These are phyloP conservation scores for Piper longum DNA, from an alignment of 164 flowering plant species.

Conservation along the genomic window DNA sequence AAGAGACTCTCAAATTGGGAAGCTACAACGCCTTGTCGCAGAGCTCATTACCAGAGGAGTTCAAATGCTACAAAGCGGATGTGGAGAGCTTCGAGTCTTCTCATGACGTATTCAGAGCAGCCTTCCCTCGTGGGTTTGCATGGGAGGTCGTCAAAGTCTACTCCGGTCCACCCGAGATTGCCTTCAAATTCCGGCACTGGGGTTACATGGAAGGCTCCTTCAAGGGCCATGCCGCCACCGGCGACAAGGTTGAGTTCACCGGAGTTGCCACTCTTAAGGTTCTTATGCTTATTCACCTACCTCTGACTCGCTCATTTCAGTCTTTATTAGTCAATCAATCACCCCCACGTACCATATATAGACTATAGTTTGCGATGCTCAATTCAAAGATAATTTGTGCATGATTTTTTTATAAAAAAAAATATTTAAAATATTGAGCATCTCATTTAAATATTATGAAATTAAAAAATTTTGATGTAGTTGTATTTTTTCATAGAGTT, in stretches of 20 bases:
- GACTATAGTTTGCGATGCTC: background rate
- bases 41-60: slow-evolving; percentile 52
- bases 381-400: too few species aligned
- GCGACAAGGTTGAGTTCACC: slow-evolving; percentile 49
- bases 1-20: slow-evolving; percentile 58
- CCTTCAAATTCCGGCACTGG: slow-evolving; percentile 90
- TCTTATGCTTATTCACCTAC: background rate
- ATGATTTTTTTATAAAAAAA: too few species aligned
- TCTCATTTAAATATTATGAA: too few species aligned
- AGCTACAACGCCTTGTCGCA: slow-evolving; percentile 81
- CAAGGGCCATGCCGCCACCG: slow-evolving; percentile 76
- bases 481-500: too few species aligned
- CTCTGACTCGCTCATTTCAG: background rate
- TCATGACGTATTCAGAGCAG: slow-evolving; percentile 49
- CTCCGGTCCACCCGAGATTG: slow-evolving; percentile 65
- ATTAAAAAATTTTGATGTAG: too few species aligned
- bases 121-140: slow-evolving; percentile 81
- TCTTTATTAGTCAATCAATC: background rate
- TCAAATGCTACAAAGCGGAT: slow-evolving; percentile 57
- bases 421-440: too few species aligned
- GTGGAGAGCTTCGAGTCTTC: slow-evolving; percentile 78
- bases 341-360: background rate
- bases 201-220: slow-evolving; percentile 82
- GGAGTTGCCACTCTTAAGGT: slow-evolving; percentile 64
- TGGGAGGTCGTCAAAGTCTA: slow-evolving; percentile 76